Conservation (phyloP, 163 green algal species). For the Prototheca stagnorum region DNA sequence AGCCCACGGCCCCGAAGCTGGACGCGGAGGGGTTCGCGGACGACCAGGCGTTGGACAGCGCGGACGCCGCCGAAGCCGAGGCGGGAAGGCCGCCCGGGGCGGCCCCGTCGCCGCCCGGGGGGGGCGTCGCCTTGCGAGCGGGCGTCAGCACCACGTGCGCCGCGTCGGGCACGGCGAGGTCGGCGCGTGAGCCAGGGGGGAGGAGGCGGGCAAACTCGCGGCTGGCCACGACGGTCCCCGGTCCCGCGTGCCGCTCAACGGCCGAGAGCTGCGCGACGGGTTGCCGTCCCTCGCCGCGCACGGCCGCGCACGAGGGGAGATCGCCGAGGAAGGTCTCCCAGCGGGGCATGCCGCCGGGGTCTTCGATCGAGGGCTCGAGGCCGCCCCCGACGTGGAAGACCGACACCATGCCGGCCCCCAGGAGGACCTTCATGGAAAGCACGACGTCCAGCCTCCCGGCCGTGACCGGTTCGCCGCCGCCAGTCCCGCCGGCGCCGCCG, state of each 20-base stretch:
- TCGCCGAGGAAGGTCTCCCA: constrained; percentile 70
- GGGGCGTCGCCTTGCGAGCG: neutral
- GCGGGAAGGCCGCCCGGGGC: no score
- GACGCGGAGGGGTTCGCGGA: no score
- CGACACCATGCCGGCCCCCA: constrained; percentile 39
- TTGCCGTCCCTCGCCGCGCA: constrained; percentile 13
- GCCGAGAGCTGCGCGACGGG: constrained; percentile 44
- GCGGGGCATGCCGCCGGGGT: constrained; percentile 8
- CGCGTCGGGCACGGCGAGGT: neutral
- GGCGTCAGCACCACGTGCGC: neutral
- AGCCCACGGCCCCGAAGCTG: no score
- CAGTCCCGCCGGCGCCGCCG: no score
- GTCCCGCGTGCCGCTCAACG: constrained; percentile 30
- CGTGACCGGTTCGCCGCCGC: no score
- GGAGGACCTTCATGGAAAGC: constrained; percentile 40
- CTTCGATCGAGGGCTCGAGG: constrained; percentile 6
- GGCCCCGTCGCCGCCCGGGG: neutral
- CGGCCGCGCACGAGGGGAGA: constrained; percentile 18
- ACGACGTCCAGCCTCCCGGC: no score
- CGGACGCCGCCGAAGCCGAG: no score
- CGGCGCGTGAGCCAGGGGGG: no score
- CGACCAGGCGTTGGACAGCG: no score
- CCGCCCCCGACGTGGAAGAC: constrained; percentile 45
- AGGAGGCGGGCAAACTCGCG: constrained; percentile 3
- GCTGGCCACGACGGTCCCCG: constrained; percentile 5